Evolutionary conservation across 768 basidiomycete genomes (phyloP).

Genomic region (Calocybe cyanea): DNA sequence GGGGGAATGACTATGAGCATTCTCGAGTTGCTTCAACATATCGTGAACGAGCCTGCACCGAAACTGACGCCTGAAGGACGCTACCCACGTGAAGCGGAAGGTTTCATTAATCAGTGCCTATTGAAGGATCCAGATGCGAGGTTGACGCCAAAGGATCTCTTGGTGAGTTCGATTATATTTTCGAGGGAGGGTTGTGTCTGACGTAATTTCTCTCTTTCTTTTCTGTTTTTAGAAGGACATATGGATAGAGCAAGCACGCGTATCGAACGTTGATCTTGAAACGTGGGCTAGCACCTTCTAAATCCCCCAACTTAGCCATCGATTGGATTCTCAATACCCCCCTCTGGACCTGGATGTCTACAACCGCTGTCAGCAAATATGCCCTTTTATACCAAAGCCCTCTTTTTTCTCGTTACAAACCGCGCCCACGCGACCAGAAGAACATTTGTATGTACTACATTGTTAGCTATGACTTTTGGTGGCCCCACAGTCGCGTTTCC

Average conservation of each 20-base stretch:
- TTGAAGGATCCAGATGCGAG: constrained; percentile 84
- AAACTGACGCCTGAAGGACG: constrained; percentile 70
- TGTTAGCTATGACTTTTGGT: too few relatives aligned
- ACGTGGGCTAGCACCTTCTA: constrained; percentile 80
- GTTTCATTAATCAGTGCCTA: constrained; percentile 87
- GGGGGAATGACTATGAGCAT: constrained; percentile 98
- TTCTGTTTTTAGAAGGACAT: constrained; percentile 51
- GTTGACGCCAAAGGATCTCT: constrained; percentile 82
- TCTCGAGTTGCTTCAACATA: constrained; percentile 93
- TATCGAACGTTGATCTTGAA: constrained; percentile 66
- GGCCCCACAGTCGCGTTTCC: too few relatives aligned
- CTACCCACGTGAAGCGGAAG: constrained; percentile 68
- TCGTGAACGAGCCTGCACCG: constrained; percentile 98
- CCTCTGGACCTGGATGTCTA: too few relatives aligned
- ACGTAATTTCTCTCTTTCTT: constrained; percentile 4
- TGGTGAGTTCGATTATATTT: constrained; percentile 45
- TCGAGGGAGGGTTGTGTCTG: too few relatives aligned
- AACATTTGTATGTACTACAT: too few relatives aligned
- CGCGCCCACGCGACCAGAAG: too few relatives aligned
- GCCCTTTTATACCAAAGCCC: too few relatives aligned
- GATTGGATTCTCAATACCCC: too few relatives aligned
- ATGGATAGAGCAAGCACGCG: constrained; percentile 68
- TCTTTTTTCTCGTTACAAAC: too few relatives aligned
- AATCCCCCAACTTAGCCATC: neutral
- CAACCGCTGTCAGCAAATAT: too few relatives aligned